A percentile compares a stretch with the other conserved stretches of the same genome.
phyloP scores from a whole-genome alignment of 2,329 filamentous ascomycete species.

The Aspergillus fumigatiaffinis region DNA sequence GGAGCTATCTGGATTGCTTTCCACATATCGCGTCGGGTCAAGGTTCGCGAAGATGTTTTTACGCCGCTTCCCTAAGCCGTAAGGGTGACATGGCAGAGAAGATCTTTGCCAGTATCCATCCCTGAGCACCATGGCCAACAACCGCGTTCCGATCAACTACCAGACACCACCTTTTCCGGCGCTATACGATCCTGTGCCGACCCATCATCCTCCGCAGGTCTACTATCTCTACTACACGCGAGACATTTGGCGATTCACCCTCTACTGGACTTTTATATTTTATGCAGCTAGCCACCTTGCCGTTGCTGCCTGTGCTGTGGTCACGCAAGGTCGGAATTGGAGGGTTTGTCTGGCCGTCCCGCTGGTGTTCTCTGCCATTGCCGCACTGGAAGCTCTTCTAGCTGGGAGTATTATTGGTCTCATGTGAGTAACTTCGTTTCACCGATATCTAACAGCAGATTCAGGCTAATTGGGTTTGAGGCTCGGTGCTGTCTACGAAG shows the following conservation, averaged over 20 bases:
- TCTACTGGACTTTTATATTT: constrained; percentile 80
- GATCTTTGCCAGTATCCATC: background rate
- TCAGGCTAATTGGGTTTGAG: constrained; percentile 38
- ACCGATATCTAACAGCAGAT: background rate
- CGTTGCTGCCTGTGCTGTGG: constrained; percentile 66
- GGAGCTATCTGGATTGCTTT: background rate
- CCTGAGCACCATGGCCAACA: constrained; percentile 26
- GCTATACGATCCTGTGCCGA: constrained; percentile 69
- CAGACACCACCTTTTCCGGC: constrained; percentile 70
- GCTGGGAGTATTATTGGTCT: constrained; percentile 78
- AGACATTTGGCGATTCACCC: constrained; percentile 84
- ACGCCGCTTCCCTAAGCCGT: background rate
- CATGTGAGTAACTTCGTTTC: constrained; percentile 54
- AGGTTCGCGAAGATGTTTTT: background rate
- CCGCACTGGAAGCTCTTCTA: constrained; percentile 70
- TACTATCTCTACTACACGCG: constrained; percentile 67
- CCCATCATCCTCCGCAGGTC: constrained; percentile 50
- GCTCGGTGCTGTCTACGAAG: constrained; percentile 73
- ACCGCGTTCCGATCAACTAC: constrained; percentile 57
- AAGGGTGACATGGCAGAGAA: background rate
- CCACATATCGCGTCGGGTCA: background rate
- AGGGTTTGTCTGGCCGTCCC: constrained; percentile 65
- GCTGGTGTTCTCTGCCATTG: constrained; percentile 65
- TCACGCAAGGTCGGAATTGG: constrained; percentile 58
- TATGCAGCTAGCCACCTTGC: constrained; percentile 71